Evolutionary conservation across 2,329 filamentous ascomycete species (phyloP).

Genomic region (Colletotrichum ledebouriae): DNA sequence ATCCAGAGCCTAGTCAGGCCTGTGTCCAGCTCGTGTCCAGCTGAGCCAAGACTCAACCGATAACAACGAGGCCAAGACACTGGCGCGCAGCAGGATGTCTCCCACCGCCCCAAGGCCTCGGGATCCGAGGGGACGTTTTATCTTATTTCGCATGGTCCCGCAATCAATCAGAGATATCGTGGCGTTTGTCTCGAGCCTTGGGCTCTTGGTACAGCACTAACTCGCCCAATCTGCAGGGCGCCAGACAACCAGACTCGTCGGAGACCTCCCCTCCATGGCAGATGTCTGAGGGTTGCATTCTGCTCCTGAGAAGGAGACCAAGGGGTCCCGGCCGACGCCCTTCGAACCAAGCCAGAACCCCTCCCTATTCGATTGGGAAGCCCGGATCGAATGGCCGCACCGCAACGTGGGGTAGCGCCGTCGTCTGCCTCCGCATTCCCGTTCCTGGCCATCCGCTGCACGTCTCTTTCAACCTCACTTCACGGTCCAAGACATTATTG

Average conservation of each 20-base stretch:
- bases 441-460: constrained; percentile 37
- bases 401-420: constrained; percentile 33
- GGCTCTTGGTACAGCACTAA: neutral
- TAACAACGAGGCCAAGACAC: neutral
- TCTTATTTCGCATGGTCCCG: constrained; percentile 16
- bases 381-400: constrained; percentile 36
- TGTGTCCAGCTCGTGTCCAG: too few species aligned
- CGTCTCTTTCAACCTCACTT: constrained; percentile 40
- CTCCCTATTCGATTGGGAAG: constrained; percentile 23
- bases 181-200: constrained; percentile 29
- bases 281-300: constrained; percentile 15
- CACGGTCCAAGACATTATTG: constrained; percentile 18
- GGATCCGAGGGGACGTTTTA: neutral
- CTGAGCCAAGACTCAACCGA: constrained; percentile 5
- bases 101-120: constrained; percentile 2
- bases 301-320: constrained; percentile 28
- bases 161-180: constrained; percentile 27
- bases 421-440: constrained; percentile 39
- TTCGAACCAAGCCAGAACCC: constrained; percentile 14
- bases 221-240: constrained; percentile 9
- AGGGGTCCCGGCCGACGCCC: constrained; percentile 25
- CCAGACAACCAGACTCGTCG: constrained; percentile 9
- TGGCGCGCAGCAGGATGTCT: neutral
- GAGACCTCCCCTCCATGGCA: constrained; percentile 8
- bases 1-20: too few species aligned